Base-by-base conservation (phyloP, 495 filamentous ascomycete genomes). In the Amphirosellinia nigrospora region DNA sequence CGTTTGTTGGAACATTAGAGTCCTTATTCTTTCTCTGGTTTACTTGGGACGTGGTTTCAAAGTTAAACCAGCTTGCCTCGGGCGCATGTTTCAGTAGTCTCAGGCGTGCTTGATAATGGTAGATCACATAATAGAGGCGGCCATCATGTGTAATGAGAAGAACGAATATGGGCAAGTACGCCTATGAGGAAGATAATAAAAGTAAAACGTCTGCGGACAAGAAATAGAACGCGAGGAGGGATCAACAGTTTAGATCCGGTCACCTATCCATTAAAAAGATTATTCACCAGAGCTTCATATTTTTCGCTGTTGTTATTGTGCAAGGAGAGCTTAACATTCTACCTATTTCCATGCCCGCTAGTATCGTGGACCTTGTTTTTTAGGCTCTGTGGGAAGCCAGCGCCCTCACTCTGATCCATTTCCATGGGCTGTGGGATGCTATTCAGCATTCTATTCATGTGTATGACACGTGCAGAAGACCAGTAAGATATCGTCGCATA, bases 1-100 rank as follows among this genome's bases (percentile, higher is more conserved):
- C 90, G 96, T 77, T 86, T 97, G 79, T 85, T 97, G 78, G 94
- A 97, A 87, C 94, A 97, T 84, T 97, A 92, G 72, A 61, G 50
- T 69, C 71, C 32, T 75, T 69, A 28, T 71, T 70, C 65, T 74
- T 74, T 70, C 83, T 84, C 66, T 85, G n/a, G 21, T 55, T 66
- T 23, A 28, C 59, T 53, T 19, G 38, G 36, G 16, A 19, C 45
- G 30, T 48, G 41, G n/a, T 48, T 48, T 36, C 19, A 26, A 61
- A 36, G 23, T 11, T 26, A 52, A 56, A 28, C 32, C 15, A 21
- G 56, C 43, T 38, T 60, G 15, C 11, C 32, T 61, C 6, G 41
- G 43, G 43, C 52, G 39, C 43, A 26, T 62, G 28, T 48, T 61
- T 52, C 21, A 60, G 48, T 50, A 60, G 48, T 50, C 32, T 69